Conservation (phyloP, 495 filamentous ascomycete species). For the Aspergillus ostianus region DNA sequence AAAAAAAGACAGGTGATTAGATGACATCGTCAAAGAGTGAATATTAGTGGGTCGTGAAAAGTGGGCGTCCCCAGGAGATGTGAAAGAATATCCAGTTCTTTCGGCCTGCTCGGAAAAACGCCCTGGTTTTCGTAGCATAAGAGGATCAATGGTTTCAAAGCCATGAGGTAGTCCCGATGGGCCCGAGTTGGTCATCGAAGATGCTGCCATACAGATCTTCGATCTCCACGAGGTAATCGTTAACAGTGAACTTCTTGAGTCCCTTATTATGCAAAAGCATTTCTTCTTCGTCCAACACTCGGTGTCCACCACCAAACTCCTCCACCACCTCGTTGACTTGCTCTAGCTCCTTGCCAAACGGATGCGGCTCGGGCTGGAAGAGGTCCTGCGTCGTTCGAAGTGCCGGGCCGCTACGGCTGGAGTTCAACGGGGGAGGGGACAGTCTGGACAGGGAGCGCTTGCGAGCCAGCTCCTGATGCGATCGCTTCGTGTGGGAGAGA, state of each 20-base stretch:
- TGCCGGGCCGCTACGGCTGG: conserved; percentile 33
- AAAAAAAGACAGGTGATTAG: conserved; percentile 6
- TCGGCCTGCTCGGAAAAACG: conserved; percentile 1
- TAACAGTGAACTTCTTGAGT: conserved; percentile 69
- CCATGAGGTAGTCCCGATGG: conserved; percentile 39
- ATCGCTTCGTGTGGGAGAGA: conserved; percentile 80
- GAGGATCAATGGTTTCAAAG: conserved; percentile 29
- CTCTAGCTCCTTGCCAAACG: conserved; percentile 51
- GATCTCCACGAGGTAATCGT: conserved; percentile 85
- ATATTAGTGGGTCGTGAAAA: conserved; percentile 27
- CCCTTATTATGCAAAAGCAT: conserved; percentile 61
- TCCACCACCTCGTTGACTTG: conserved; percentile 71
- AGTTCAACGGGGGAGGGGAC: conserved; percentile 40
- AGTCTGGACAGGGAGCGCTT: conserved; percentile 61
- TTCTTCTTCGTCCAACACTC: conserved; percentile 71
- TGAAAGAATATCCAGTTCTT: conserved; percentile 26
- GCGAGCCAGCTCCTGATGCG: conserved; percentile 63
- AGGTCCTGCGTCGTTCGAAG: conserved; percentile 42
- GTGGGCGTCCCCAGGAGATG: background rate
- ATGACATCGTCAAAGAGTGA: conserved; percentile 21
- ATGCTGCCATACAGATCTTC: conserved; percentile 60
- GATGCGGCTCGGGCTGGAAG: conserved; percentile 46
- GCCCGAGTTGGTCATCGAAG: conserved; percentile 45
- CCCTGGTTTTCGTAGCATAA: background rate
- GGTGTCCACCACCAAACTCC: conserved; percentile 70